Conservation (phyloP, 1,284 basidiomycete species). For the Papiliotrema laurentii region DNA sequence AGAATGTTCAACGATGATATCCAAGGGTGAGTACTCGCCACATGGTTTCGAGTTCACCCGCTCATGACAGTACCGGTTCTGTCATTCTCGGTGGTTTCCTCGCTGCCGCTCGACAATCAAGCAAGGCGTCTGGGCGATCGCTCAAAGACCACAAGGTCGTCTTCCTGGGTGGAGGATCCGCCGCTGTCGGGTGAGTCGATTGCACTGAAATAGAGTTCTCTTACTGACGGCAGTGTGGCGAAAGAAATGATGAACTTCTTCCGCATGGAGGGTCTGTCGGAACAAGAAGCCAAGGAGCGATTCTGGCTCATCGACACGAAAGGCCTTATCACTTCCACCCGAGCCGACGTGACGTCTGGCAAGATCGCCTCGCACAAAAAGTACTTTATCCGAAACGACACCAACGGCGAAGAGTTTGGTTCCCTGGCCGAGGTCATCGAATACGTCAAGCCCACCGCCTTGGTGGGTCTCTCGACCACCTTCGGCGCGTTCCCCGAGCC, state of each 20-base stretch:
- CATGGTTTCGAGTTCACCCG: background rate
- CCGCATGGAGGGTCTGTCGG: slow-evolving; percentile 64
- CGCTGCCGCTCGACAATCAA: slow-evolving; percentile 76
- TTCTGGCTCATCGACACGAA: slow-evolving; percentile 82
- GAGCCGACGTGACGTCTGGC: slow-evolving; percentile 55
- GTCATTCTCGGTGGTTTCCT: slow-evolving; percentile 88
- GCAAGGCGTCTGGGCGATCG: slow-evolving; percentile 63
- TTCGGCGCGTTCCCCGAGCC: slow-evolving; percentile 73
- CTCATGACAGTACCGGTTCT: slow-evolving; percentile 64
- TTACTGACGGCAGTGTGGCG: slow-evolving; percentile 58
- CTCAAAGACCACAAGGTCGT: slow-evolving; percentile 77
- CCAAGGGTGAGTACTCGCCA: slow-evolving; percentile 50
- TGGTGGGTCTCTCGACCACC: slow-evolving; percentile 86
- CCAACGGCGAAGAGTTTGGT: slow-evolving; percentile 67
- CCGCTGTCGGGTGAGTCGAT: slow-evolving; percentile 38
- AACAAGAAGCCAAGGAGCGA: slow-evolving; percentile 68
- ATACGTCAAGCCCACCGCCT: slow-evolving; percentile 82
- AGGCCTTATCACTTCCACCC: slow-evolving; percentile 69
- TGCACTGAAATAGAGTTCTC: background rate
- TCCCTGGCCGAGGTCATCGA: slow-evolving; percentile 75
- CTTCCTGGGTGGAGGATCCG: slow-evolving; percentile 59
- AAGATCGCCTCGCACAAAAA: slow-evolving; percentile 75
- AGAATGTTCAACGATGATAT: slow-evolving; percentile 89
- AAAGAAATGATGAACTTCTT: slow-evolving; percentile 87
- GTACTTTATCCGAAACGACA: slow-evolving; percentile 75